Evolutionary conservation across 345 rosid species (phyloP), one percentile per base, ranked within the genome.

Genomic region (Rubroshorea leprosula): DNA sequence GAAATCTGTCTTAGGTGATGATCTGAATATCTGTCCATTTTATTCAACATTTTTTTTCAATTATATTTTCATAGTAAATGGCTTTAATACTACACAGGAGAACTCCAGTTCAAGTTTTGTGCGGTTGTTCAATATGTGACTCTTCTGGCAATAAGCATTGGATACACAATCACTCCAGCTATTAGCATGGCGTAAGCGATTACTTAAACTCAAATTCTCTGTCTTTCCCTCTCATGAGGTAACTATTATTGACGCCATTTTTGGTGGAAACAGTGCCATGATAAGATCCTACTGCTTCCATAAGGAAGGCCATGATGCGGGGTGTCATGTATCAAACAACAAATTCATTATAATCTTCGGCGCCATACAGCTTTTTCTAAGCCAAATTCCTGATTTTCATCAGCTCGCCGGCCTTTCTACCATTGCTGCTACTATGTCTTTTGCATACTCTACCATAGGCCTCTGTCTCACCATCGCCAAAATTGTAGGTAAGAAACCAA

Each of bases 321-420:
- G 39, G 7, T 71, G 71, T 44, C 57, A 55, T 4, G 71, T 72
- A 38, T 50, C 65, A 23, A 69, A 67, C 61, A 68, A 71, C 41
- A 3, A 11, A 1, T 71, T 49, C 26, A 75, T 75, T 63, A 17
- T 72, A 0, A 38, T 54, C 4, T 65, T 31, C 39, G 80, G 74
- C 27, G 64, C 64, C 38, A 16, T 74, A 21, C 73, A 80, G 61
- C 59, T 74, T 2, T 5, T 78, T 57, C 45, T 83, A 41, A 72
- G 83, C 58, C 82, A 83, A 62, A 78, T 74, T 53, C 89, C 82
- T 0, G 64, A 74, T 52, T 72, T 80, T 21, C 64, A 76, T 11
- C 9, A 65, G 21, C 66, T 76, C 48, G 5, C 57, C 6, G 65
- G 74, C 71, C 76, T 76, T 50, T 76, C 80, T 39, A 5, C 60